Evolutionary conservation across 139 green algal genomes (phyloP), one percentile per base, ranked within the genome.

Genomic region (Asterochloris erici): DNA sequence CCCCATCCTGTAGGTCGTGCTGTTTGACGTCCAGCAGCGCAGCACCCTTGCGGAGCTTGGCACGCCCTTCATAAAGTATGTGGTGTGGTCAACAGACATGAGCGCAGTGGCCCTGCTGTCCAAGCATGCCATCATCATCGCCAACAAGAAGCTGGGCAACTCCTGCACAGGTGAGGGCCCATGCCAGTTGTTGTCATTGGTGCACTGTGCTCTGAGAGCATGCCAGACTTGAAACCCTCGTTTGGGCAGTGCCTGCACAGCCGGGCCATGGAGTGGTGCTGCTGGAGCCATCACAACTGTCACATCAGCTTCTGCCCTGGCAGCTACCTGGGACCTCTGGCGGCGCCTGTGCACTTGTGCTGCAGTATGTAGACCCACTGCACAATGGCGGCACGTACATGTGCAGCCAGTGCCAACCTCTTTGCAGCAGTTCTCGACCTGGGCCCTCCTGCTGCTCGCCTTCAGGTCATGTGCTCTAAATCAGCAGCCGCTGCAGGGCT

Each of bases 11-110:
- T 89, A 93, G 90, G 89, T 99, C 70, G 94, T 94, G 23, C 90
- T 99, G 84, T 98, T 98, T 88, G 97, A 99, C 84, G 93, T 99
- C 63, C 97, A 99, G 94, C 95, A 99, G 91, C 92, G 96, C 79
- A 91, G 84, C 17, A 85, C 87, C 28, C 78, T 97, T 54, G 95
- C 89, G 0, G 97, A 99, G 90, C 87, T 99, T 61, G 84, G 87
- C 83, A 96, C 93, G 6, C 93, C 97, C n/a, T 91, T 91, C 81
- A 86, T 98, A 85, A 99, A 99, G 93, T 99, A 99, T 81, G 95
- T 98, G 47, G 94, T 99, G 63, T 99, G 97, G 97, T 97, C 93
- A 86, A 79, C 69, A 14, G 97, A 98, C 87, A 98, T 98, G 94
- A 91, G 74, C 79, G 85, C 90, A 74, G 97, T 99, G 79, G 97